Base-by-base conservation (phyloP, 2,329 filamentous ascomycete species). In the Alternaria conjuncta region DNA sequence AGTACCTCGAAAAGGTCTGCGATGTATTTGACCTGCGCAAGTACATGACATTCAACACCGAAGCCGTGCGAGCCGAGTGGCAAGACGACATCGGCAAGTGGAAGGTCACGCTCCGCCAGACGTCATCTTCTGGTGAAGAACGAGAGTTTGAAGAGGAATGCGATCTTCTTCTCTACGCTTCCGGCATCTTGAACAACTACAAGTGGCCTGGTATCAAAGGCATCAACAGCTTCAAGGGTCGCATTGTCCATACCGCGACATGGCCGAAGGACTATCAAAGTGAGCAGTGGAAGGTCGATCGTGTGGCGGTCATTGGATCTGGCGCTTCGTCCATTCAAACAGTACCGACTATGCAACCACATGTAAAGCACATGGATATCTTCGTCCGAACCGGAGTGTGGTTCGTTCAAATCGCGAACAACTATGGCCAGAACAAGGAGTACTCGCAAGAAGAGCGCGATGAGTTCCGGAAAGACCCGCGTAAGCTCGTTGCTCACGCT, bases 11-110 rank as follows among this genome's bases (percentile, higher is more conserved):
- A 59, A 84, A 83, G 65, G 82, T 86, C 15, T 83, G 82, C 66
- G 76, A 85, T 5, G 80, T 79, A 0, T 86, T 85, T 60, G 83
- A 81, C 46, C 75, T 86, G 4, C 78, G 82, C 46, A 85, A 86
- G 64, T 85, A 85, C 71, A 86, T 86, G 83, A 83, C 74, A 3
- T 86, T 86, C 75, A 82, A 84, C 59, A 84, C 82, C 9, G 79
- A 84, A 65, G 80, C 86, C 12, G 73, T 80, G 1, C 81, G 82
- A 5, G 81, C 82, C 20, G 81, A 82, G 54, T 87, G 84, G 85
- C 76, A 84, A 54, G 84, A 86, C 20, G 78, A 83, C 2, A 73
- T 71, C 5, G 85, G 84, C 5, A 78, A 84, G 65, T 87, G 85
- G 85, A 80, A 77, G 9, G 81, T 87, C 12, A 84, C 81, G 43